A percentile compares a stretch with the other conserved stretches of the same genome.
Evolutionary conservation across 306 rosid species (phyloP).

Genomic region (Glycine soja): DNA sequence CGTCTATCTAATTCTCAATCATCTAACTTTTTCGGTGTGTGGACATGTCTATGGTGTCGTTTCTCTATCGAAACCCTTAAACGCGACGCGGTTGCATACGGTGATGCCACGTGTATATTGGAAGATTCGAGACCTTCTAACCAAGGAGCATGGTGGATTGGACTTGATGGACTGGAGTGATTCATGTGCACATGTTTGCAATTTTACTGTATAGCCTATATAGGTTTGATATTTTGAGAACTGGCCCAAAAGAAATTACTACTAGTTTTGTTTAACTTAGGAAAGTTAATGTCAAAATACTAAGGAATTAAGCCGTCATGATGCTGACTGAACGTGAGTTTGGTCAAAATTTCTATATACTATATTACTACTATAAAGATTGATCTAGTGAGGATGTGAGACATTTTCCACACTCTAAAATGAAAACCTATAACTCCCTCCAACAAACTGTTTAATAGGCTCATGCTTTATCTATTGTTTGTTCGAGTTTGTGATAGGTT

Average conservation of each 20-base stretch:
- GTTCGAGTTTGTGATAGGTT: not conserved
- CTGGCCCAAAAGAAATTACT: not conserved
- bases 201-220: not conserved
- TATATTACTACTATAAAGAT: too few relatives aligned
- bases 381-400: not conserved
- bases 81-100: too few relatives aligned
- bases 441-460: not conserved
- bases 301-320: not conserved
- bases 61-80: not conserved
- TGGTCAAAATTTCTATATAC: too few relatives aligned
- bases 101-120: too few relatives aligned
- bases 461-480: not conserved
- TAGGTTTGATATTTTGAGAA: not conserved
- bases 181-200: not conserved
- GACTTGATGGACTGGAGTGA: not conserved
- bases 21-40: conserved; percentile 28
- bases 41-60: not conserved
- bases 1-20: not conserved
- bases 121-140: conserved; percentile 11
- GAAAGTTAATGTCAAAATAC: not conserved
- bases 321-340: too few relatives aligned
- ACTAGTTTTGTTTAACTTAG: not conserved
- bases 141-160: not conserved
- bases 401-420: not conserved
- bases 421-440: not conserved